Evolutionary conservation across 2,329 filamentous ascomycete genomes (phyloP), one percentile per base, ranked within the genome.

Genomic region (Monilinia fructigena): DNA sequence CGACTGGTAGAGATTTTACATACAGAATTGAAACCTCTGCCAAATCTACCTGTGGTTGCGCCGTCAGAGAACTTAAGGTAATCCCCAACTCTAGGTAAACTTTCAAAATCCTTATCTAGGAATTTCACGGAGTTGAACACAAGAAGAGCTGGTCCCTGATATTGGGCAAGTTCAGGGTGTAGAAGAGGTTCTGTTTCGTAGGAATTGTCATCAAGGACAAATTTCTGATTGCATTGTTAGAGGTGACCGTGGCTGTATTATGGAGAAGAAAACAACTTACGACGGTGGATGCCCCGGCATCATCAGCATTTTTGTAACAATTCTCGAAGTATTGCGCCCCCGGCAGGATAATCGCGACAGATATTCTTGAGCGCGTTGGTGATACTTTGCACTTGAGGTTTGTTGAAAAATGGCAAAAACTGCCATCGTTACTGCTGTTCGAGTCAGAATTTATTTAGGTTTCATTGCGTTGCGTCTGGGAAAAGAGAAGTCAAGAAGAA

Each of bases 241-340:
- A 42, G 69, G 35, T 38, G 7, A 38, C 38, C 38, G 7, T 38
- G 38, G 38, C 38, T 38, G 3, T 38, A 38, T 38, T 12, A 38
- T 38, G 38, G 38, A 40, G 38, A 40, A 40, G 8, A 14, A 40
- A 40, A 14, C 1, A 12, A 40, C 11, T 40, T 3, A 40, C 8
- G 38, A 40, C 38, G 38, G 6, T 38, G 6, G 88, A 91, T 62
- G 94, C 94, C 74, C 92, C 90, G 40, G 95, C 95, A 80, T 99
- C 95, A 73, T 95, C 93, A 26, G 95, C 95, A 77, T 99, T 99
- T 99, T 76, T 98, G 95, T 55, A 99, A 92, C 68, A 98, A 87
- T 77, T 99, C 95, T 80, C 95, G 87, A 23, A 98, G 81, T 8
- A 85, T 89, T 6, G 85, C 91, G 23, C 88, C 93, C 95, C 81